Percentiles rank a stretch among this genome's conserved stretches.
phyloP scores from a whole-genome alignment of 2,329 filamentous ascomycete genomes.

The Fusarium robinianum region DNA sequence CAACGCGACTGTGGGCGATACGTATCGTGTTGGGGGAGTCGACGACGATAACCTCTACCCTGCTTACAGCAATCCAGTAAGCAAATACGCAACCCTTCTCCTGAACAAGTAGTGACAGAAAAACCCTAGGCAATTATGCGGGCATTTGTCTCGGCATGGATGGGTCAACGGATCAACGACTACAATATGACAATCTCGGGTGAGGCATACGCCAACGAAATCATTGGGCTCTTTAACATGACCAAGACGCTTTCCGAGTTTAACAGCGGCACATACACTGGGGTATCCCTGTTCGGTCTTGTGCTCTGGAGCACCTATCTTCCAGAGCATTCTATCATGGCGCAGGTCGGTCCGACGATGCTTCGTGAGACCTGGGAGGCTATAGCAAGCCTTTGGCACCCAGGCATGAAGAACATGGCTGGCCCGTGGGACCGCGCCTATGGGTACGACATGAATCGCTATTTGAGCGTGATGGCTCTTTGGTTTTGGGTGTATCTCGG shows the following conservation, averaged over 20 bases:
- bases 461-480: conserved; percentile 60
- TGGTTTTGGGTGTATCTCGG: conserved; percentile 64
- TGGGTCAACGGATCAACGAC: conserved; percentile 57
- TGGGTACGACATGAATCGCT: conserved; percentile 66
- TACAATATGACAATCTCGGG: conserved; percentile 62
- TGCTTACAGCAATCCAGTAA: conserved; percentile 61
- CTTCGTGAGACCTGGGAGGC: conserved; percentile 57
- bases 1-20: conserved; percentile 62
- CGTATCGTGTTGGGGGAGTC: conserved; percentile 63
- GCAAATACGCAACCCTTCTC: too few species aligned
- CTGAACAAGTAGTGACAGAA: not conserved
- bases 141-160: conserved; percentile 64
- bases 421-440: conserved; percentile 68
- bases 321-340: conserved; percentile 57
- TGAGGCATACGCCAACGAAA: conserved; percentile 58
- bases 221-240: conserved; percentile 60
- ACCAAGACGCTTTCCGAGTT: conserved; percentile 65
- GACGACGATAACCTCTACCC: conserved; percentile 63
- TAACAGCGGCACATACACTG: conserved; percentile 66
- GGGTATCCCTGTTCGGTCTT: conserved; percentile 63
- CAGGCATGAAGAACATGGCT: conserved; percentile 62
- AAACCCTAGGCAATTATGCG: conserved; percentile 56
- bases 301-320: conserved; percentile 65
- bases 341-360: conserved; percentile 56
- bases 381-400: conserved; percentile 59